Conservation (phyloP, 1,139 yeast genomes). For the Candida labiduridarum region DNA sequence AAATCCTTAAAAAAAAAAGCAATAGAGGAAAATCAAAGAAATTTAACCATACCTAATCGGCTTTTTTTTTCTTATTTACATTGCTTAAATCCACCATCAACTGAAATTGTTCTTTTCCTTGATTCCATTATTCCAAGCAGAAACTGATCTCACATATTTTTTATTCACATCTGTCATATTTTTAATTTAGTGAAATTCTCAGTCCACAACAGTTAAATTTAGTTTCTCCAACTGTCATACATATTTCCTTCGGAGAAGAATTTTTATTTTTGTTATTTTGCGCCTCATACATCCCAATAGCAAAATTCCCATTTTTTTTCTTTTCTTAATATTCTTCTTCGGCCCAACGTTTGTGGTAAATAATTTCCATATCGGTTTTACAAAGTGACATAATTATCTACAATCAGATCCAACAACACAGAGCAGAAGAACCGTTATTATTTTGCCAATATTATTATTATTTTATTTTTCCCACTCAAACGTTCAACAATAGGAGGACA, state of each 20-base stretch:
- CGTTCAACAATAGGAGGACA: too few species aligned
- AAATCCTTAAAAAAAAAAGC: not conserved
- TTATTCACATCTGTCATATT: not conserved
- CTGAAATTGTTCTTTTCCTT: not conserved
- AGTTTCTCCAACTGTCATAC: not conserved
- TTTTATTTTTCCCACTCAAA: too few species aligned
- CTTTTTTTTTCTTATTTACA: not conserved
- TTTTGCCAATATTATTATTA: not conserved
- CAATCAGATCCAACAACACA: not conserved
- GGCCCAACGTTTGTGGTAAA: not conserved
- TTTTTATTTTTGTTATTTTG: conserved; percentile 1
- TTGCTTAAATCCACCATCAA: not conserved
- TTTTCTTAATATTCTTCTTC: not conserved
- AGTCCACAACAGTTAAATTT: not conserved
- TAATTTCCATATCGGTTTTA: not conserved
- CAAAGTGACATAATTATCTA: not conserved
- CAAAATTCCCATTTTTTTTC: not conserved
- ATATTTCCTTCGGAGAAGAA: not conserved
- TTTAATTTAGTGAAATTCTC: not conserved
- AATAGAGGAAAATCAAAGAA: not conserved
- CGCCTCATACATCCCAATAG: not conserved
- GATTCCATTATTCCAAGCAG: too few species aligned
- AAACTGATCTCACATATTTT: not conserved
- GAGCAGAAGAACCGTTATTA: too few species aligned
- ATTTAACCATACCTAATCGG: not conserved